Evolutionary conservation across 192 early-diverging fungal genomes (phyloP), one percentile per base, ranked within the genome.

Genomic region (Podila epicladia): DNA sequence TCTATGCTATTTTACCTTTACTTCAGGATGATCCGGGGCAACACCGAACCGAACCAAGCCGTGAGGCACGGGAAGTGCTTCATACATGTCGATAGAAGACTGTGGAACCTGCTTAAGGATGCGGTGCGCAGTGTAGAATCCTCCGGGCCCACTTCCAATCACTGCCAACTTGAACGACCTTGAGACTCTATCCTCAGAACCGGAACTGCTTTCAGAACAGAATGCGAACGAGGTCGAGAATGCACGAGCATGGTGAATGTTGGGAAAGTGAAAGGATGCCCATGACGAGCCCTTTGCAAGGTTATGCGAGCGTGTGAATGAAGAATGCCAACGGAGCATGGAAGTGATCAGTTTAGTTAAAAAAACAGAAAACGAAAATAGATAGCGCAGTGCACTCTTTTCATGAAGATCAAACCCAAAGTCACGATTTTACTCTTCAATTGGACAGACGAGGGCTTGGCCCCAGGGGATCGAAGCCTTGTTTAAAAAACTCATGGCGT

Each of bases 11-110:
- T 12, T 24, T 85, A 93, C 95, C 87, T 99, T 99, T 28, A 97
- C 98, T 84, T 98, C 97, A 8, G 94, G 95, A 73, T 99, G 98
- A 82, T 98, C 96, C 6, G 98, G 96, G 26, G 98, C 96, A 19
- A 99, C 97, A 32, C 97, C 98, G 82, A 90, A 99, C 3, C 97
- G 89, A 29, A 96, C 96, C 8, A 98, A 86, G 2, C 98, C 97
- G 80, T 93, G 92, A 5, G 98, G 98, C 0, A 94, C 86, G 1
- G 96, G 95, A 0, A 95, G 84, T 31, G 86, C 75, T 72, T 98
- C 98, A 66, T 91, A 94, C 84, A 99, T 93, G 74, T 98, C 95
- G 38, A 99, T 75, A 19, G 75, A 33, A 0, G 85, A 82, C 28
- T 79, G 76, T 11, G 89, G 71, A 45, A 85, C 53, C 8, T 89